Conservation (phyloP, 352 stramenopile genomes). For the Globisporangium splendens region DNA sequence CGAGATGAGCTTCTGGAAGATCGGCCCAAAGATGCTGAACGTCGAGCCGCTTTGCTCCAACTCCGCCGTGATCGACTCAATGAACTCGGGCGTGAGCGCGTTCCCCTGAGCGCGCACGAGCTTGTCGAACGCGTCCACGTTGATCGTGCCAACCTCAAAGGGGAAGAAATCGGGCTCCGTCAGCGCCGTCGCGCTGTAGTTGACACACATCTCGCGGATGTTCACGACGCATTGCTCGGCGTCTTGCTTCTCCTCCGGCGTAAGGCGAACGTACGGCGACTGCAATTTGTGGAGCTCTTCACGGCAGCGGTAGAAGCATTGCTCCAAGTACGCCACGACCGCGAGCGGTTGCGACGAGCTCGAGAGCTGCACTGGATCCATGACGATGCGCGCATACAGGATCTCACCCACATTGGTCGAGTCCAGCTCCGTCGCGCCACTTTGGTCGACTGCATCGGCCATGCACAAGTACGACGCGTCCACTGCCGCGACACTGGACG, state of each 20-base stretch:
- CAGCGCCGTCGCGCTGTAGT: constrained; percentile 81
- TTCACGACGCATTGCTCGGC: constrained; percentile 47
- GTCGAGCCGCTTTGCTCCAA: constrained; percentile 50
- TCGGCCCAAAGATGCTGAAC: constrained; percentile 57
- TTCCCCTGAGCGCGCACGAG: constrained; percentile 55
- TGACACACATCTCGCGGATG: constrained; percentile 76
- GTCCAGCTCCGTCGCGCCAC: constrained; percentile 19
- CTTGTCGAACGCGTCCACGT: constrained; percentile 67
- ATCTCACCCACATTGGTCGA: constrained; percentile 58
- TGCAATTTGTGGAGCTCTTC: constrained; percentile 70
- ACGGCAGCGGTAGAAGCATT: constrained; percentile 68
- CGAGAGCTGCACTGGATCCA: constrained; percentile 45
- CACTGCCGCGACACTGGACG: constrained; percentile 17
- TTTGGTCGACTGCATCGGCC: constrained; percentile 24
- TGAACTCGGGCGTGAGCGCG: constrained; percentile 49
- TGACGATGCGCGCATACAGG: constrained; percentile 67
- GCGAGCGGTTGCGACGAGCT: constrained; percentile 51
- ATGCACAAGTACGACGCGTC: constrained; percentile 42
- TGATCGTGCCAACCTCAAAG: constrained; percentile 60
- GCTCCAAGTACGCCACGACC: constrained; percentile 66
- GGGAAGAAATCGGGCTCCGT: constrained; percentile 87
- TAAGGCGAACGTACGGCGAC: constrained; percentile 53
- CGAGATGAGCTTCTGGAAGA: constrained; percentile 78
- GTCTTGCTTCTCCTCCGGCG: constrained; percentile 42
- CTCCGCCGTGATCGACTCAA: constrained; percentile 47